Evolutionary conservation across 352 stramenopile genomes (phyloP).

Genomic region (Phytophthora uliginosa): DNA sequence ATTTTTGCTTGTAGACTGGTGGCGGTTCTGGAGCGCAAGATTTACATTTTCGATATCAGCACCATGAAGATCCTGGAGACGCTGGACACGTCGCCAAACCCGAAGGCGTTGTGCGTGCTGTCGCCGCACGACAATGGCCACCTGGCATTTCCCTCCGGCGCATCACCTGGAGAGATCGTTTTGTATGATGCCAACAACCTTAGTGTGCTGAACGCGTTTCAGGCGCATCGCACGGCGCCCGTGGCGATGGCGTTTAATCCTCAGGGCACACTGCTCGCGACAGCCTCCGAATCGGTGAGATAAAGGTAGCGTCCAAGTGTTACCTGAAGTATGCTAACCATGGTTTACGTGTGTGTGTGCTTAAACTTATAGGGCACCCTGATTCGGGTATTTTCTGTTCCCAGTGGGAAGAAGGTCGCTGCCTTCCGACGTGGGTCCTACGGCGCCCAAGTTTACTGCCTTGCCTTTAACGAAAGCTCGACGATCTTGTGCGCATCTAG

Average conservation of each 20-base stretch:
- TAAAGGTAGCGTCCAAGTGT: neutral
- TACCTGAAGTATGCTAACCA: conserved; percentile 1
- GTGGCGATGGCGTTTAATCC: conserved; percentile 92
- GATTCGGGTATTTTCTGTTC: conserved; percentile 98
- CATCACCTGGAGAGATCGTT: conserved; percentile 89
- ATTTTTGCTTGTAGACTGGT: conserved; percentile 54
- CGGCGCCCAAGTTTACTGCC: conserved; percentile 95
- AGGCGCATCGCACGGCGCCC: conserved; percentile 88
- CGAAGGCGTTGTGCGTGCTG: conserved; percentile 84
- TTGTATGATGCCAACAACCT: conserved; percentile 95
- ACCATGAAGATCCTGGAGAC: conserved; percentile 95
- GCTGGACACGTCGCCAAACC: conserved; percentile 91
- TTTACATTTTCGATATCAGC: conserved; percentile 96
- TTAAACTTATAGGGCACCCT: conserved; percentile 91
- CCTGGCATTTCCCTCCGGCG: conserved; percentile 86
- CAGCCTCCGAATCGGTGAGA: conserved; percentile 90
- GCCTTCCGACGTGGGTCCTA: conserved; percentile 98
- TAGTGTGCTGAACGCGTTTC: conserved; percentile 93
- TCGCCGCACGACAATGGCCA: conserved; percentile 90
- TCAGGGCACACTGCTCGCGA: conserved; percentile 89
- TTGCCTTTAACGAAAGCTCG: conserved; percentile 96
- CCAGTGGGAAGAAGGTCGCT: conserved; percentile 89
- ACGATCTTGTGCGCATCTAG: conserved; percentile 96
- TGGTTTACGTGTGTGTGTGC: neutral
- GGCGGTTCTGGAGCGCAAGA: conserved; percentile 89